Base-by-base conservation (phyloP, 2,329 filamentous ascomycete genomes). In the Botryotinia narcissicola region DNA sequence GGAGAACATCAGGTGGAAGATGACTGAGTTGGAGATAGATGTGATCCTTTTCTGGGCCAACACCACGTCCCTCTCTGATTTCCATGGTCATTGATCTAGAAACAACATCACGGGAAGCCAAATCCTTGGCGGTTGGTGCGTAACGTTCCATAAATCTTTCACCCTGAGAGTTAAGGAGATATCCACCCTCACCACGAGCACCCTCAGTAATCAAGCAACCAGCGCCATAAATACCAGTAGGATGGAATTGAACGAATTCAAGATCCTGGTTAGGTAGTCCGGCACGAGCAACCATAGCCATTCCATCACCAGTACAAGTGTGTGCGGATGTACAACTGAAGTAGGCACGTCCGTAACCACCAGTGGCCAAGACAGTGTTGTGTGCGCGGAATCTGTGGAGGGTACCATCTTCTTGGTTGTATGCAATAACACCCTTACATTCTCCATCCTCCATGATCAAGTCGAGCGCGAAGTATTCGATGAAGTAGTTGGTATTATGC, bases 141-240 rank as follows among this genome's bases (percentile, higher is more conserved):
- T 86, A 86, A n/a, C 84, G 81, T 74, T 86, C 83, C 85, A 86
- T 86, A 74, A 86, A 86, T 35, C 84, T 81, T 74, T 86, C 85
- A 66, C 85, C 85, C 77, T 85, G 79, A 18, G 78, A 78, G 76
- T 86, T 86, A n/a, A 86, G 81, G 1, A 86, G 81, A 73, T 85
- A 86, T 32, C 85, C 85, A 51, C 85, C 85, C 80, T 86, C 85
- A 44, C 85, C 85, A 64, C 85, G 81, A 25, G 85, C 84, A 8
- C 85, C 85, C 79, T 86, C 85, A 5, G 85, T 86, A 60, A 86
- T 86, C 35, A 86, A 79, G 70, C 85, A 84, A 22, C 84, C 85
- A 37, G 85, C 85, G 40, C 85, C 85, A 74, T 86, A 86, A 57
- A 86, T 86, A 8, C 85, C 85, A 51, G 83, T 83, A 1, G 84